Base-by-base conservation (phyloP, 768 basidiomycete species). In the Russula vinacea region DNA sequence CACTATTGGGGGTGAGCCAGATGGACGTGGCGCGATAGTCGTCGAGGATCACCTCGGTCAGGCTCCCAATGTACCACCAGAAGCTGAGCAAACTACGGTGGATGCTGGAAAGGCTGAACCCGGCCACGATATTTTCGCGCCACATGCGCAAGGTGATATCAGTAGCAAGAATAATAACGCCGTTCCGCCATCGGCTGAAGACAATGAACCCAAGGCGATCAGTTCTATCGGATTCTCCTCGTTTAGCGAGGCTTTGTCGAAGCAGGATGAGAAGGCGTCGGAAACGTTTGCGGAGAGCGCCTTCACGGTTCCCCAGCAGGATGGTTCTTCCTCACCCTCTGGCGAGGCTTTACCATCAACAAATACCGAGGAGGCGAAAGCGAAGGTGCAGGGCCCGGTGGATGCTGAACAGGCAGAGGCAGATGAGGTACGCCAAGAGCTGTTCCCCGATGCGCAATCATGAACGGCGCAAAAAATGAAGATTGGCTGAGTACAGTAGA, bases 81-180 rank as follows among this genome's bases (percentile, higher is more conserved):
- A 67, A 0, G 70, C 73, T 8, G 72, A 70, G 52, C 76, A 70
- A 10, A 79, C 83, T 16, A 72, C 76, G 0, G 66, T 79, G 2
- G 76, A 79, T 14, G 74, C 78, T 24, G 83, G 81, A 13, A 81
- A 83, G 60, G 76, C 88, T 0, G 90, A 90, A 68, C 91, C 92
- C 0, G 91, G 92, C 0, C 79, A 76, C 17, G 86, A 93, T 71
- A 79, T 92, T 62, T 93, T 93, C 70, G 88, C 79, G 0, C 80
- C 78, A 35, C 75, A 79, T 39, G 77, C 76, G 1, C 76, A 73
- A 19, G 78, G 78, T 53, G 80, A 83, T 7, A 71, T 77, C 53
- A 83, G 81, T 75, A 88, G 86, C 68, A 72, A 76, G 54, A 61
- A 62, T 39, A 61, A 62, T 39, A 35, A 49, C 35, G 39, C 11